Evolutionary conservation across 192 early-diverging fungal genomes (phyloP), one percentile per base, ranked within the genome.

Genomic region (Entophlyctis luteolus): DNA sequence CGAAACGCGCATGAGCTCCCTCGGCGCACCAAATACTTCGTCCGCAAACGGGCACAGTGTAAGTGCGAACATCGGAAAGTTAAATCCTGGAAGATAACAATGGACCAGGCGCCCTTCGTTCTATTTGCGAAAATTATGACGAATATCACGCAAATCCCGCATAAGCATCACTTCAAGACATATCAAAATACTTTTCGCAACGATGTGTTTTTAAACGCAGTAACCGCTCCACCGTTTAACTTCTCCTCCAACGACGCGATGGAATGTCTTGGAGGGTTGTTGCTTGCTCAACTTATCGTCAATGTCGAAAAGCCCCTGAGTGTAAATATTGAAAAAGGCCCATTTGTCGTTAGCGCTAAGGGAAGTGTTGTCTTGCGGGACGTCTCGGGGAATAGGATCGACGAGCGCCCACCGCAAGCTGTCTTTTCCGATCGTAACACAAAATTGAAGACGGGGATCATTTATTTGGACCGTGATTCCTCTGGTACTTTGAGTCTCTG

Each of bases 101-200:
- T n/a, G n/a, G n/a, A n/a, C n/a, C 39, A 63, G 60, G 50, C 60
- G 18, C 60, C 60, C 27, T 63, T 63, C 29, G 25, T 20, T 25
- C 60, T 63, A 1, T 63, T 63, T 32, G 42, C 60, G 14, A 63
- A 63, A 63, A 45, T 63, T 32, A 63, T 63, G 42, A 48, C 48
- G 36, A 18, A n/a, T n/a, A 63, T 63, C 36, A 45, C 39, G 1
- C 46, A 62, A 22, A 59, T 62, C 12, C 58, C 59, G 49, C 22
- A 50, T 33, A 70, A 70, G 37, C 55, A 62, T 35, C 57, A 70
- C 58, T 70, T 70, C 58, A 59, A 62, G 29, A 36, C 32, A n/a
- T 70, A 70, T 50, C 57, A 57, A 5, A 42, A 49, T 37, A 50
- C 68, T 0, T 70, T 70, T 31, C 33, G 47, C 22, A 50, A 23